A percentile compares a stretch with the other conserved stretches of the same genome.
phyloP scores from a whole-genome alignment of 2,329 filamentous ascomycete genomes.

The Cladosporium sp. region DNA sequence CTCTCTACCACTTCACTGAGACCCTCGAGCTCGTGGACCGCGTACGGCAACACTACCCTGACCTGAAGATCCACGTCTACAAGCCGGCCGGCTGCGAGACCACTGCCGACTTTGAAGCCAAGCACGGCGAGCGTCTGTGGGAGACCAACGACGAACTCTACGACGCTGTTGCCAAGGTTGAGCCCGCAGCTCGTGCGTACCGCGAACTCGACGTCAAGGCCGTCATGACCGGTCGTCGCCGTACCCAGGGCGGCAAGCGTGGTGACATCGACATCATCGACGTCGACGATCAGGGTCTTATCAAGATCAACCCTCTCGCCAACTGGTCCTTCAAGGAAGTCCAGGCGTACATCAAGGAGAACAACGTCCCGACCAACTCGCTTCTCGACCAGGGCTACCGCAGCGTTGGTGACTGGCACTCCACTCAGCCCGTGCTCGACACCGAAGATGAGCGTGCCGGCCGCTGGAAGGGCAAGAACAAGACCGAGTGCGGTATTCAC shows the following conservation, averaged over 20 bases:
- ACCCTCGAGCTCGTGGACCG: slow-evolving; percentile 55
- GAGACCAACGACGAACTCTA: slow-evolving; percentile 84
- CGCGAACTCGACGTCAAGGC: slow-evolving; percentile 81
- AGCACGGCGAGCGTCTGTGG: slow-evolving; percentile 80
- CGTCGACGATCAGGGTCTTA: slow-evolving; percentile 81
- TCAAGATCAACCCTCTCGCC: slow-evolving; percentile 97
- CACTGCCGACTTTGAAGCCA: slow-evolving; percentile 71
- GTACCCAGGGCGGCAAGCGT: slow-evolving; percentile 89
- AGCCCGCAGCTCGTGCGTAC: slow-evolving; percentile 90
- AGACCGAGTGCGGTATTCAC: slow-evolving; percentile 98
- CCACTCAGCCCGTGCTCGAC: slow-evolving; percentile 80
- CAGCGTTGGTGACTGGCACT: slow-evolving; percentile 97
- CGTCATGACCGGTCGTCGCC: slow-evolving; percentile 84
- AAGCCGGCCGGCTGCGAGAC: slow-evolving; percentile 74
- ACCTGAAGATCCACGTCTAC: slow-evolving; percentile 81
- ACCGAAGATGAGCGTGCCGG: slow-evolving; percentile 95
- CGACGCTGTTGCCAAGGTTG: slow-evolving; percentile 96
- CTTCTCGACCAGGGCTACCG: slow-evolving; percentile 95
- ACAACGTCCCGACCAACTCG: slow-evolving; percentile 90
- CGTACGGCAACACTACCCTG: slow-evolving; percentile 71
- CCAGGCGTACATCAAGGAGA: slow-evolving; percentile 76
- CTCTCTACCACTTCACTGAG: slow-evolving; percentile 50
- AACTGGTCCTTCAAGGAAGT: slow-evolving; percentile 93
- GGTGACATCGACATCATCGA: slow-evolving; percentile 89
- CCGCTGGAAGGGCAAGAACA: slow-evolving; percentile 91